Percentiles rank a stretch among this genome's conserved stretches.
phyloP scores from a whole-genome alignment of 768 basidiomycete genomes.

The Podaxis sp. region DNA sequence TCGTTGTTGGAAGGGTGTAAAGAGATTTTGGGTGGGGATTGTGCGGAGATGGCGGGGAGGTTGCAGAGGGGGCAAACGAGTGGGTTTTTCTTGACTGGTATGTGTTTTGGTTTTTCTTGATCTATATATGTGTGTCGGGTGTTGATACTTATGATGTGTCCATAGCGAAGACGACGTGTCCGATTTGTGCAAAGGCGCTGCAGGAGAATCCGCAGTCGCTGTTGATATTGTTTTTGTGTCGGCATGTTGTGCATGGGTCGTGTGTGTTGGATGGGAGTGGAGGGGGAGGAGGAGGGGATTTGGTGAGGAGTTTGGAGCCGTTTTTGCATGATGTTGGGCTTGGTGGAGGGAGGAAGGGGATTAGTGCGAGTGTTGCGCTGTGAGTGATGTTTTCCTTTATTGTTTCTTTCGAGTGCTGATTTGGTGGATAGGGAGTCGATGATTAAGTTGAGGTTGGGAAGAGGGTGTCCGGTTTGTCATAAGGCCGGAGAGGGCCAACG shows the following conservation, averaged over 20 bases:
- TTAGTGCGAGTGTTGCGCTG: conserved; percentile 80
- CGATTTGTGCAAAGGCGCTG: conserved; percentile 60
- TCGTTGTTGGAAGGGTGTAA: conserved; percentile 92
- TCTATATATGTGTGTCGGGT: not conserved
- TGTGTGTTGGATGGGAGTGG: conserved; percentile 70
- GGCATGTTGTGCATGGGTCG: conserved; percentile 80
- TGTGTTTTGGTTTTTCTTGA: conserved; percentile 23
- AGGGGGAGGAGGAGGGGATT: conserved; percentile 46
- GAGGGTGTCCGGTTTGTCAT: conserved; percentile 19
- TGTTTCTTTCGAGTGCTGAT: not conserved
- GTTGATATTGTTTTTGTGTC: conserved; percentile 80
- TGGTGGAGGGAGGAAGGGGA: conserved; percentile 37
- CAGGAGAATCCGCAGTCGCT: conserved; percentile 58
- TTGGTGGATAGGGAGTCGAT: conserved; percentile 17
- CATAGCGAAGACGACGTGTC: conserved; percentile 63
- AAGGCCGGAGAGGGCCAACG: conserved; percentile 11
- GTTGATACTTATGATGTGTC: not conserved
- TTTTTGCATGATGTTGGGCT: conserved; percentile 22
- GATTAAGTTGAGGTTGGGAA: conserved; percentile 14
- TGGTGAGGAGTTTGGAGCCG: conserved; percentile 14
- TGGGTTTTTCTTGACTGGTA: conserved; percentile 78
- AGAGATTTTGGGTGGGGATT: conserved; percentile 82
- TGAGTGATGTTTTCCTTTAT: conserved; percentile 36
- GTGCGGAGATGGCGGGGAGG: conserved; percentile 61
- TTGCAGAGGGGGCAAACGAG: conserved; percentile 76